A percentile compares a stretch with the other conserved stretches of the same genome.
Conservation (phyloP, 805 yeast species). For the Kodamaea laetipori region DNA sequence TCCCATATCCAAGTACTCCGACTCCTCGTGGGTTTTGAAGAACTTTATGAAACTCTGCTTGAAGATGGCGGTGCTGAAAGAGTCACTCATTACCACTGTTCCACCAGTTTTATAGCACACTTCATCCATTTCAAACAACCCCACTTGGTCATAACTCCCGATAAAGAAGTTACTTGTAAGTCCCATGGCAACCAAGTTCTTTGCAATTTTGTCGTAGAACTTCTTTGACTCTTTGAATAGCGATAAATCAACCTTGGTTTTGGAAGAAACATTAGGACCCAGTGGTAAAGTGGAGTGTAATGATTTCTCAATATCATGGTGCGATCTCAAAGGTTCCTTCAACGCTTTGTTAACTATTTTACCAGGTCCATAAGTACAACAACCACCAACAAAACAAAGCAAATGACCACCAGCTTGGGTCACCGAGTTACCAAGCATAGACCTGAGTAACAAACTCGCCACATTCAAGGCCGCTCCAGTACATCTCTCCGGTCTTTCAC, state of each 20-base stretch:
- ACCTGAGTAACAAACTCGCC: slow-evolving; percentile 40
- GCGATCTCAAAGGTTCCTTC: slow-evolving; percentile 67
- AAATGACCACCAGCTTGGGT: slow-evolving; percentile 54
- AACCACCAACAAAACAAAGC: slow-evolving; percentile 60
- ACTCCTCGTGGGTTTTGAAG: slow-evolving; percentile 30
- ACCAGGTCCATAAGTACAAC: slow-evolving; percentile 69
- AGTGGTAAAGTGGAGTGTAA: slow-evolving; percentile 31
- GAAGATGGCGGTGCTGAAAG: slow-evolving; percentile 67
- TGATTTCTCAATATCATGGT: slow-evolving; percentile 57
- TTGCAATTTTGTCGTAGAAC: slow-evolving; percentile 54
- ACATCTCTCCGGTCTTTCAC: slow-evolving; percentile 52
- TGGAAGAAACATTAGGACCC: slow-evolving; percentile 37
- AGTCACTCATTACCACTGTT: slow-evolving; percentile 60
- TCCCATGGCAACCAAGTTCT: slow-evolving; percentile 49
- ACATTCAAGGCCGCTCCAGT: slow-evolving; percentile 64
- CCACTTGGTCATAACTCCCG: slow-evolving; percentile 71
- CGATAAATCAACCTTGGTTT: slow-evolving; percentile 32
- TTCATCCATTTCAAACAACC: slow-evolving; percentile 65
- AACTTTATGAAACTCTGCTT: slow-evolving; percentile 63
- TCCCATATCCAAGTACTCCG: slow-evolving; percentile 50
- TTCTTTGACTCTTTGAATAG: slow-evolving; percentile 40
- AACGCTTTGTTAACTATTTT: slow-evolving; percentile 54
- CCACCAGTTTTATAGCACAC: slow-evolving; percentile 64
- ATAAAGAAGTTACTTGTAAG: slow-evolving; percentile 58
- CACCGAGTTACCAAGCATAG: slow-evolving; percentile 40